phyloP scores from a whole-genome alignment of 2,329 filamentous ascomycete species.

The Apiospora marii region DNA sequence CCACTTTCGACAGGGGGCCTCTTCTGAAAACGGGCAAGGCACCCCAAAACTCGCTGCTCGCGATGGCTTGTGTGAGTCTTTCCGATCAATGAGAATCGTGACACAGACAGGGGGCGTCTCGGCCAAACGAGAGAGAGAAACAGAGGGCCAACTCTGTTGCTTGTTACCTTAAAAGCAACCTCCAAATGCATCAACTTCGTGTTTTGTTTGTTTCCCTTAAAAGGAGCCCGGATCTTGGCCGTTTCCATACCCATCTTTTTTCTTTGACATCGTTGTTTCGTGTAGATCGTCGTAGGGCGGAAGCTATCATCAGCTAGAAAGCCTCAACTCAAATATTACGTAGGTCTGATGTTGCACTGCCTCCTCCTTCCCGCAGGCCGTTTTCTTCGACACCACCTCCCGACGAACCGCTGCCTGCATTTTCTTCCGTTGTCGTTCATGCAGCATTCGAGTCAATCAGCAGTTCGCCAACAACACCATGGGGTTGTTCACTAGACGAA shows the following conservation, averaged over 20 bases:
- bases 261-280: conserved; percentile 14
- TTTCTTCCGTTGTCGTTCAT: conserved; percentile 9
- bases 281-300: neutral
- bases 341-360: conserved; percentile 9
- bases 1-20: neutral
- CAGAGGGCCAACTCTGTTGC: neutral
- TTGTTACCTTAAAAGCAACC: neutral
- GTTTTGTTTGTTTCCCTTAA: conserved; percentile 5
- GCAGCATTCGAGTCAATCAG: neutral
- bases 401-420: neutral
- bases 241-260: neutral
- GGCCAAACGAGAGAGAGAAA: neutral
- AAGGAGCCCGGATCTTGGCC: neutral
- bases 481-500: conserved; percentile 13
- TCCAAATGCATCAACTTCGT: conserved; percentile 5
- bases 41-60: neutral
- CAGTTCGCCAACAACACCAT: neutral
- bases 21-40: conserved; percentile 20
- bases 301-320: neutral
- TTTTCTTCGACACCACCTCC: neutral
- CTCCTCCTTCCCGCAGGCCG: neutral
- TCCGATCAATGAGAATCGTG: neutral
- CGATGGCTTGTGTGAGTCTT: neutral
- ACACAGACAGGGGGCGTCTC: neutral
- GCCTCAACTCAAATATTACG: conserved; percentile 8